Percentiles rank a stretch among this genome's conserved stretches.
These are phyloP conservation scores for Phylloporus sp. DNA, from an alignment of 768 basidiomycete species.

Conservation along the genomic window DNA sequence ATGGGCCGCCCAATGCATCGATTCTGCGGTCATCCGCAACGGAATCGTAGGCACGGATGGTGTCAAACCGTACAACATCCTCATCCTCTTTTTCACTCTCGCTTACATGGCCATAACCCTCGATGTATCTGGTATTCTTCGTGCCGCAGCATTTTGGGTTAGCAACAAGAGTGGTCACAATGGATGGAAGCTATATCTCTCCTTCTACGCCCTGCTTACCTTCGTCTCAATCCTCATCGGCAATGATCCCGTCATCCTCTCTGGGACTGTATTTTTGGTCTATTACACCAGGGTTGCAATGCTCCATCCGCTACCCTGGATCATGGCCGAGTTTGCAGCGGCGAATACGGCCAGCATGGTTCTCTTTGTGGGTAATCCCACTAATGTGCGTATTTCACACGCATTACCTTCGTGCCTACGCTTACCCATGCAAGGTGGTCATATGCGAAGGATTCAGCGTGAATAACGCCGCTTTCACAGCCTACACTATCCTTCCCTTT, in stretches of 20 bases:
- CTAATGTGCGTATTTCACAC: conserved; percentile 49
- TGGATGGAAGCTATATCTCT: conserved; percentile 70
- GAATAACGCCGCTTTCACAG: conserved; percentile 75
- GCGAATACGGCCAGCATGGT: conserved; percentile 78
- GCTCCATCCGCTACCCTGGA: conserved; percentile 58
- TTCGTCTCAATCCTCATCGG: conserved; percentile 76
- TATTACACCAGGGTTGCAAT: conserved; percentile 71
- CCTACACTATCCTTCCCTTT: conserved; percentile 81
- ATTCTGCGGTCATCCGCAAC: conserved; percentile 48
- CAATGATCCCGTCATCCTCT: conserved; percentile 91
- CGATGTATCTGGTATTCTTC: conserved; percentile 83
- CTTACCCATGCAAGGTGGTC: conserved; percentile 43
- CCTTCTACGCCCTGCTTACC: conserved; percentile 83
- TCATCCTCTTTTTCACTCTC: conserved; percentile 87
- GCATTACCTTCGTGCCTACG: not conserved
- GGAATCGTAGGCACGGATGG: conserved; percentile 81
- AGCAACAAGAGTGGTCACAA: conserved; percentile 72
- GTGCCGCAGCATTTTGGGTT: conserved; percentile 87
- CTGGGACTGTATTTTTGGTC: conserved; percentile 84
- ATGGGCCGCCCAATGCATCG: conserved; percentile 54
- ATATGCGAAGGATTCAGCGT: conserved; percentile 83
- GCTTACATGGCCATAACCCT: conserved; percentile 93
- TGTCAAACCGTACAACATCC: conserved; percentile 87
- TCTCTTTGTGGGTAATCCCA: conserved; percentile 85
- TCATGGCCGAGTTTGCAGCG: conserved; percentile 72